phyloP scores from a whole-genome alignment of 1,139 yeast species.

The Diutina sp. region DNA sequence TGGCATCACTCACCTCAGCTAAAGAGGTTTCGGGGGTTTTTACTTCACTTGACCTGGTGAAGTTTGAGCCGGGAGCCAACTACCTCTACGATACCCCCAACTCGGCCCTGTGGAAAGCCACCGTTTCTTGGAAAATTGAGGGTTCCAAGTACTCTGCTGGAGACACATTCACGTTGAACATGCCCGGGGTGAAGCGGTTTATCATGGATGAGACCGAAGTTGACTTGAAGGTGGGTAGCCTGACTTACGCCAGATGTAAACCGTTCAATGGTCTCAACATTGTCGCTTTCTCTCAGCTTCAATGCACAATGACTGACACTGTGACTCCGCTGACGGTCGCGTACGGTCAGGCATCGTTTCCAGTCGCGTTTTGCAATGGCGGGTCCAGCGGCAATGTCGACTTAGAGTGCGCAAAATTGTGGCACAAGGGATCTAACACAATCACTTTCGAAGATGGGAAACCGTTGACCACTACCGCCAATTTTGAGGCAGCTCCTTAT shows the following conservation, averaged over 20 bases:
- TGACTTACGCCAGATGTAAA: conserved; percentile 15
- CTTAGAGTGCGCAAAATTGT: neutral
- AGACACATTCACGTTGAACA: conserved; percentile 18
- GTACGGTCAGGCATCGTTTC: neutral
- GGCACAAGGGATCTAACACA: neutral
- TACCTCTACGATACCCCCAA: neutral
- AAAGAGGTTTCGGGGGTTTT: neutral
- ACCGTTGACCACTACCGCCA: neutral
- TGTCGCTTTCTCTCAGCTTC: neutral
- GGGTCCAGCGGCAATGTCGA: neutral
- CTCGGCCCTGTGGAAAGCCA: conserved; percentile 12
- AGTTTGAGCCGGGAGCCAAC: neutral
- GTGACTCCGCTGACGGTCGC: neutral
- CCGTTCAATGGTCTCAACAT: neutral
- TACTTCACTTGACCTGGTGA: neutral
- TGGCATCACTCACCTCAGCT: neutral
- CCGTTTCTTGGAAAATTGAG: conserved; percentile 13
- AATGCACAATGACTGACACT: neutral
- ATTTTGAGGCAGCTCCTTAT: conserved; percentile 6
- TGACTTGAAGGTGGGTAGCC: conserved; percentile 10
- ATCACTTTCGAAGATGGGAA: neutral
- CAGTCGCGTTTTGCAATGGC: neutral
- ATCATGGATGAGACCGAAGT: conserved; percentile 6
- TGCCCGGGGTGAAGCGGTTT: conserved; percentile 21
- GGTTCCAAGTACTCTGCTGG: conserved; percentile 6